Evolutionary conservation across 768 basidiomycete species (phyloP), one percentile per base, ranked within the genome.

Genomic region (Hericium erinaceus): DNA sequence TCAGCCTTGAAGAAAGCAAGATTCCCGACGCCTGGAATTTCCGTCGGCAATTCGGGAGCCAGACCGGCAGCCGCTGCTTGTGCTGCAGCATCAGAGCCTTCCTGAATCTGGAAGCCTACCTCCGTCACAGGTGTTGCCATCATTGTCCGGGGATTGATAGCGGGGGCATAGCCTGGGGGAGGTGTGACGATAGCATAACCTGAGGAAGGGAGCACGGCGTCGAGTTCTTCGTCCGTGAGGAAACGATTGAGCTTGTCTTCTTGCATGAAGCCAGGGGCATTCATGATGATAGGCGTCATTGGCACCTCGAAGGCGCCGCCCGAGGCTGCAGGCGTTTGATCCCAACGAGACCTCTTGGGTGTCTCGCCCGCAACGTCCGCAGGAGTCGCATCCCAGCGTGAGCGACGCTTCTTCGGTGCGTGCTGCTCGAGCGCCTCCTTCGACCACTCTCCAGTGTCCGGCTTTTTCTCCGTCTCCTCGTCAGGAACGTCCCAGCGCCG

Each of bases 1-100:
- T 99, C 97, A 1, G 92, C 80, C 72, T 99, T 99, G 81, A 99
- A 94, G 77, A 99, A 98, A 5, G 95, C 92, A 49, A 99, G 80
- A 63, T 87, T 92, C 37, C 97, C 97, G 48, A 99, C 95, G 33
- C 97, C 97, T 26, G 95, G 94, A 61, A 99, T 98, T 69, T 99
- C 95, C 3, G 95, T 98, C 8, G 95, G 95, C 7, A 95, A 73
- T 65, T 99, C 95, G 6, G 90, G 89, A 20, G 89, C 90, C 51
- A 95, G 85, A 50, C 95, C 94, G 0, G 93, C 91, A 0, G 92
- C 93, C 0, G 92, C 94, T 0, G 92, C 91, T 0, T 82, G 77
- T 7, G 92, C 88, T 20, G 89, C 90, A 15, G 89, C 89, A 64
- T 95, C 93, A 11, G 93, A 92, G 58, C 95, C 84, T 61, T 98